These are phyloP conservation scores for Diddensiella caesifluorescens DNA, from an alignment of 805 yeast species.

Conservation along the genomic window DNA sequence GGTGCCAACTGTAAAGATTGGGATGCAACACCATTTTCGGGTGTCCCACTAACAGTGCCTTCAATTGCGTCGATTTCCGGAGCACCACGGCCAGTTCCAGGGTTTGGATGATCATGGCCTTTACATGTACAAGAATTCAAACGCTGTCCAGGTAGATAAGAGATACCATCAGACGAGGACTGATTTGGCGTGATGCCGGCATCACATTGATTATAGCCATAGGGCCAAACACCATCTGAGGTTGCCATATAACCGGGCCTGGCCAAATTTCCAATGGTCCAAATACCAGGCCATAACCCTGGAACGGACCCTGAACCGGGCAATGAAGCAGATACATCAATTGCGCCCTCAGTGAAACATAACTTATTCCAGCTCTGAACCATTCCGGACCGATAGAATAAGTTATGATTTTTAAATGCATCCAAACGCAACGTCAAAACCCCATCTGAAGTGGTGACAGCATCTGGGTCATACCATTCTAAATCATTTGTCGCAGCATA, in stretches of 20 bases:
- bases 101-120: slow-evolving; percentile 82
- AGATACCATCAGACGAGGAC: slow-evolving; percentile 82
- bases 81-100: slow-evolving; percentile 86
- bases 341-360: slow-evolving; percentile 78
- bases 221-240: slow-evolving; percentile 95
- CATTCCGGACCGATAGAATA: slow-evolving; percentile 87
- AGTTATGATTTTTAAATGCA: slow-evolving; percentile 71
- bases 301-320: slow-evolving; percentile 74
- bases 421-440: slow-evolving; percentile 66
- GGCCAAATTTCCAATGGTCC: slow-evolving; percentile 92
- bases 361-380: slow-evolving; percentile 86
- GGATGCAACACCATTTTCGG: slow-evolving; percentile 68
- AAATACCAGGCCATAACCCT: slow-evolving; percentile 95
- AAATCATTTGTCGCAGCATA: slow-evolving; percentile 85
- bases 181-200: slow-evolving; percentile 95
- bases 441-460: slow-evolving; percentile 71
- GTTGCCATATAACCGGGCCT: slow-evolving; percentile 86
- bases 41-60: slow-evolving; percentile 51
- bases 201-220: slow-evolving; percentile 79
- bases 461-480: slow-evolving; percentile 96
- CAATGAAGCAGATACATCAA: slow-evolving; percentile 70
- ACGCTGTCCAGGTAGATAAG: slow-evolving; percentile 80
- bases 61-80: slow-evolving; percentile 93
- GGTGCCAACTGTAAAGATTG: slow-evolving; percentile 94
- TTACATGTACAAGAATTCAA: slow-evolving; percentile 73